Evolutionary conservation across 345 rosid species (phyloP), one percentile per base, ranked within the genome.

Genomic region (Laguncularia racemosa): DNA sequence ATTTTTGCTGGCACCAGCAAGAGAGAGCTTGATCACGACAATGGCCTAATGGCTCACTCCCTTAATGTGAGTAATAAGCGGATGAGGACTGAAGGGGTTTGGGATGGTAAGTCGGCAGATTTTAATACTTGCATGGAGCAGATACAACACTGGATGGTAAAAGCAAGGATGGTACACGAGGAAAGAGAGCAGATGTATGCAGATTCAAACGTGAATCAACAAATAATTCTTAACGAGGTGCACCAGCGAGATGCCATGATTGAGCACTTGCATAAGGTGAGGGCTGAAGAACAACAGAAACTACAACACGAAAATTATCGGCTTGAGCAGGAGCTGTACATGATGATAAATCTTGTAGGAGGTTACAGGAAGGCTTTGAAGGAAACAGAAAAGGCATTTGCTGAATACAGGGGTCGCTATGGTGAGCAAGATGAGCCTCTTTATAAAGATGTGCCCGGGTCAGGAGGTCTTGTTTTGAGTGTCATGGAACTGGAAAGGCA

Each of bases 341-440:
- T 83, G 83, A 82, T 93, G 99, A 63, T 56, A 48, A 75, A 76
- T 63, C 80, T 89, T 21, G 46, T 83, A 45, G 84, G 82, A 33
- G 95, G 91, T 48, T 93, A 93, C 51, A 85, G 82, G 66, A 89
- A 72, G 83, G 85, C 83, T 48, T 70, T 87, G 78, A 93, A 79
- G 73, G 88, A 75, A 61, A 82, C 78, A 1, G 74, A 73, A 44
- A 71, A 71, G 67, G 75, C 83, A 59, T 87, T 82, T 64, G 65
- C 81, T 16, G 86, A 89, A 46, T 89, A 89, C 53, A 78, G 88
- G 63, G 78, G 79, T 16, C 77, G 67, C 45, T 77, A 64, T 65
- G 79, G 73, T 3, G 63, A 66, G 59, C 80, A 75, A 48, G 86
- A 78, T 59, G 84, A 78, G 47, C 84, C 91, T 3, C 77, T 86